phyloP scores from a whole-genome alignment of 1,139 yeast species.

The Taphrina sp. region DNA sequence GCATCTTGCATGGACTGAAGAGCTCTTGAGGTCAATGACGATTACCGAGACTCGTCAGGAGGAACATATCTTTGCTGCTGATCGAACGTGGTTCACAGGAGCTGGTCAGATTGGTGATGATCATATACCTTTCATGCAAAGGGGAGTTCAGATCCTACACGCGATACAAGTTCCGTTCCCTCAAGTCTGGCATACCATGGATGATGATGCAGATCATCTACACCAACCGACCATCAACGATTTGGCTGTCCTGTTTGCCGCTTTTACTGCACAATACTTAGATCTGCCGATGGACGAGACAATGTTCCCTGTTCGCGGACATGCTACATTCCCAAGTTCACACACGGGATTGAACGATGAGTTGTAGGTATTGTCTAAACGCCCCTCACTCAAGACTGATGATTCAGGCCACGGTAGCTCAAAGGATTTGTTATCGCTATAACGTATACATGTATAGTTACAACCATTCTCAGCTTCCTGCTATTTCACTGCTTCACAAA shows the following conservation, averaged over 20 bases:
- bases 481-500: not conserved
- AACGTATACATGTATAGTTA: no score
- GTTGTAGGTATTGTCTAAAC: no score
- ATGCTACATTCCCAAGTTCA: no score
- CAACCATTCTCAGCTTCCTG: no score
- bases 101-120: conserved; percentile 51
- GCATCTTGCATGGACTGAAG: conserved; percentile 45
- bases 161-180: conserved; percentile 56
- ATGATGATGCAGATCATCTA: conserved; percentile 17
- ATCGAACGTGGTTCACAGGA: conserved; percentile 10
- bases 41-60: conserved; percentile 8
- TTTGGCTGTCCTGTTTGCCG: conserved; percentile 9
- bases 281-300: conserved; percentile 19
- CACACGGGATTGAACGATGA: no score
- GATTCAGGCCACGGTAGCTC: no score
- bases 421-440: no score
- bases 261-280: conserved; percentile 22
- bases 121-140: conserved; percentile 53
- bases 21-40: conserved; percentile 20
- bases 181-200: conserved; percentile 51
- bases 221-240: conserved; percentile 23
- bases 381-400: no score
- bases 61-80: conserved; percentile 21
- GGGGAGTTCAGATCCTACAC: conserved; percentile 53
- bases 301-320: no score